Evolutionary conservation across 768 basidiomycete genomes (phyloP), one percentile per base, ranked within the genome.

Genomic region (Coprinopsis cinerea): DNA sequence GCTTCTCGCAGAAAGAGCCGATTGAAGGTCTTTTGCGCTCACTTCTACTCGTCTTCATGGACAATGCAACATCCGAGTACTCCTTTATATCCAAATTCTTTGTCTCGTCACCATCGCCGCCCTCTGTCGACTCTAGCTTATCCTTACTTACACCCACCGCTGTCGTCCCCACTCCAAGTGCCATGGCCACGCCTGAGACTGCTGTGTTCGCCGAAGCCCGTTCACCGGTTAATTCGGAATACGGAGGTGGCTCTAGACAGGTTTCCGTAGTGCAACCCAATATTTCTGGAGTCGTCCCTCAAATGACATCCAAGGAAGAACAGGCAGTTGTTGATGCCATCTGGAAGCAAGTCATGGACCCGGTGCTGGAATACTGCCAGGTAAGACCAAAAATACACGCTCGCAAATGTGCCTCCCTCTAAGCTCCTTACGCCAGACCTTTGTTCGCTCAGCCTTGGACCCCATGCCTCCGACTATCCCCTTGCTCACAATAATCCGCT

Each of bases 261-360:
- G 64, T 55, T 37, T 61, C 64, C 7, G 65, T 66, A 46, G 69
- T 64, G 34, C 59, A 64, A 4, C 65, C 65, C 15, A 59, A 65
- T 22, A 58, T 71, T 47, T 66, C 66, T 44, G 67, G 70, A 18
- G 62, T 68, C 39, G 57, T 63, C 23, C 61, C 70, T 25, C 59
- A 67, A 36, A 60, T 64, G 24, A 70, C 67, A 47, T 67, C 73
- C 28, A 86, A 82, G 64, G 78, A 81, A 49, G 82, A 86, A 49
- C 77, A 80, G 55, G 69, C 75, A 9, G 74, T 68, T 10, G 66
- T 85, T 25, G 79, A 82, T 57, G 69, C 70, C 1, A 71, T 90
- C 10, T 99, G 94, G 93, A 95, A 92, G 64, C 87, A 90, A 60
- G 79, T 96, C 34, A 81, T 96, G 67, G 94, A 95, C 55, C 92